Percentiles rank a stretch among this genome's conserved stretches.
These are phyloP conservation scores for Ophiostoma novo-ulmi DNA, from an alignment of 2,329 filamentous ascomycete genomes.

Conservation along the genomic window DNA sequence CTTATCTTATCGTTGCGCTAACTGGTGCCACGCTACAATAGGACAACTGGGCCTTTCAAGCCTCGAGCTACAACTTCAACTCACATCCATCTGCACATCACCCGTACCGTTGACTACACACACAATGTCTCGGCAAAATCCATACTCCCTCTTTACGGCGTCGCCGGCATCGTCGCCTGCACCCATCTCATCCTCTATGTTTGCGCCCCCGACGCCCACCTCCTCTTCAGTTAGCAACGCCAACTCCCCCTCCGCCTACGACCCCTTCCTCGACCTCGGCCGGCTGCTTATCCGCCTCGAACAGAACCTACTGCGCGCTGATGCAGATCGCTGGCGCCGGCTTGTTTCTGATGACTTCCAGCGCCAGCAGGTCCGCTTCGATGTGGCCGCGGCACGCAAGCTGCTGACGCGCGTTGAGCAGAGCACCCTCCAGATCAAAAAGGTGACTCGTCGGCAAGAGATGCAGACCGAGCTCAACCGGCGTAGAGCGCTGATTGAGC, in stretches of 20 bases:
- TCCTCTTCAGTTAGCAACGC: background rate
- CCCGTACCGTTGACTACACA: background rate
- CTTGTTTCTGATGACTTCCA: constrained; percentile 61
- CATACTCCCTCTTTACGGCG: constrained; percentile 5
- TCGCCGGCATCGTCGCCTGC: background rate
- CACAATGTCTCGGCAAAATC: background rate
- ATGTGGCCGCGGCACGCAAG: constrained; percentile 64
- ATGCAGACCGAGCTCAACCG: constrained; percentile 58
- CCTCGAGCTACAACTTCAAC: background rate
- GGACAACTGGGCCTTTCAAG: constrained; percentile 5
- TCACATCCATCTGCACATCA: background rate
- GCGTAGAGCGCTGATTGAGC: constrained; percentile 62
- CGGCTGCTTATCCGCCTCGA: constrained; percentile 63
- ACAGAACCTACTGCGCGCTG: constrained; percentile 57
- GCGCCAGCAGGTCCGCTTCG: constrained; percentile 57
- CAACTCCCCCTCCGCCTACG: constrained; percentile 23
- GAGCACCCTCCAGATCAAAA: constrained; percentile 55
- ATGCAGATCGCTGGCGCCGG: constrained; percentile 53
- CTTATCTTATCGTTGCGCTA: constrained; percentile 13
- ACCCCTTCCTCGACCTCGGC: constrained; percentile 50
- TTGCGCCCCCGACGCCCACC: background rate
- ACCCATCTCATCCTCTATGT: background rate
- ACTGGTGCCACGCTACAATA: constrained; percentile 4
- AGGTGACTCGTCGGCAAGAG: constrained; percentile 54
- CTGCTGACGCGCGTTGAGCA: constrained; percentile 68